Evolutionary conservation across 1,139 yeast genomes (phyloP).

Genomic region (Yamadazyma blattariae): DNA sequence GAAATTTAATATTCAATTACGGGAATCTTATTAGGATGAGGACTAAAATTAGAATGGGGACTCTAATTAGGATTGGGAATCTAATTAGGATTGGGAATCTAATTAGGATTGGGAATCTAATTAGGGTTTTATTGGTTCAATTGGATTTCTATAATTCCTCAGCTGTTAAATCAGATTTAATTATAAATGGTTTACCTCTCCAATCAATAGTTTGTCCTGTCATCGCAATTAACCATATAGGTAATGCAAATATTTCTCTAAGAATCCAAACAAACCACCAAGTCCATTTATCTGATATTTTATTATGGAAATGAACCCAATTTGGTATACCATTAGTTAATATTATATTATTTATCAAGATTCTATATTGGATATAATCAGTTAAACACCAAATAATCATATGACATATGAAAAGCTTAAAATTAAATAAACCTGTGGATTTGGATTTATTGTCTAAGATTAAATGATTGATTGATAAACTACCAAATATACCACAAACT

Average conservation of each 20-base stretch:
- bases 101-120: too few relatives aligned
- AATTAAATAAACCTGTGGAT: conserved; percentile 34
- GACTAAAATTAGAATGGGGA: too few relatives aligned
- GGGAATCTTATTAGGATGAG: too few relatives aligned
- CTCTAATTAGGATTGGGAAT: too few relatives aligned
- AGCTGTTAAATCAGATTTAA: conserved; percentile 73
- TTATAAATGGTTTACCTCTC: conserved; percentile 77
- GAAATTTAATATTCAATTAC: too few relatives aligned
- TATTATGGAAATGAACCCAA: conserved; percentile 24
- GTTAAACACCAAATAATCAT: conserved; percentile 59
- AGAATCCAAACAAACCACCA: conserved; percentile 55
- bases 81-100: too few relatives aligned
- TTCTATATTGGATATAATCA: conserved; percentile 60
- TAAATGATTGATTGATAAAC: conserved; percentile 54
- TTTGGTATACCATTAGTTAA: conserved; percentile 18
- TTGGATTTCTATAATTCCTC: conserved; percentile 49
- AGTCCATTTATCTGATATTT: conserved; percentile 12
- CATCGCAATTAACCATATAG: conserved; percentile 83
- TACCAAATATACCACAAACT: conserved; percentile 65
- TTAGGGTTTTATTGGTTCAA: too few relatives aligned
- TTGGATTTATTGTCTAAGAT: too few relatives aligned
- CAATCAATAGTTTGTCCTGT: conserved; percentile 75
- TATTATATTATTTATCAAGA: conserved; percentile 33
- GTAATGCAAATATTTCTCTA: conserved; percentile 74
- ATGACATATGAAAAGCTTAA: conserved; percentile 48